A percentile compares a stretch with the other conserved stretches of the same genome.
These are phyloP conservation scores for Acanthamoeba comandoni DNA, from an alignment of 208 protist species.

Conservation along the genomic window DNA sequence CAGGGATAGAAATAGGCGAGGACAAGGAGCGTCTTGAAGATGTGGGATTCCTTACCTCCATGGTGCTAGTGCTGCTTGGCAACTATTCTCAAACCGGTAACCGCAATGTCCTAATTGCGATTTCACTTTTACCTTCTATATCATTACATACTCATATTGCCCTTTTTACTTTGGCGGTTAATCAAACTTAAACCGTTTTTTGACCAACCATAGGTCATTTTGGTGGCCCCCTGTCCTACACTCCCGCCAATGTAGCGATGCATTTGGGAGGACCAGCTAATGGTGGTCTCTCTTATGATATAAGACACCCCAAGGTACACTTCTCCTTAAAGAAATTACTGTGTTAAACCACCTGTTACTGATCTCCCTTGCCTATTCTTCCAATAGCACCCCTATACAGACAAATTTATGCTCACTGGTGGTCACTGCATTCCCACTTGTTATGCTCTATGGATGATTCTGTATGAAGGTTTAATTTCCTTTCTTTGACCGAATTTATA, in stretches of 20 bases:
- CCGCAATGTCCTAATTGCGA: not conserved
- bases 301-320: conserved; percentile 47
- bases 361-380: not conserved
- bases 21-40: conserved; percentile 32
- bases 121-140: too few relatives aligned
- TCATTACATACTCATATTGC: too few relatives aligned
- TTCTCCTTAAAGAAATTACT: not conserved
- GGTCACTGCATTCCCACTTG: conserved; percentile 77
- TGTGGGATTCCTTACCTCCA: conserved; percentile 70
- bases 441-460: conserved; percentile 75
- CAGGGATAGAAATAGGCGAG: conserved; percentile 8
- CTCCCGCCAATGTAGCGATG: conserved; percentile 67
- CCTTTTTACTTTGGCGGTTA: too few relatives aligned
- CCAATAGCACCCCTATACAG: conserved; percentile 47
- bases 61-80: conserved; percentile 67
- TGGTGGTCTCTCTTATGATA: conserved; percentile 70
- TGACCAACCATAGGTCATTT: conserved; percentile 47
- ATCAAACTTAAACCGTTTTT: conserved; percentile 6
- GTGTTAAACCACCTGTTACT: not conserved
- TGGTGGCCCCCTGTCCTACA: conserved; percentile 72
- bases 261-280: conserved; percentile 55
- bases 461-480: conserved; percentile 50
- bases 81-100: conserved; percentile 76
- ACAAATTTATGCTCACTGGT: conserved; percentile 75
- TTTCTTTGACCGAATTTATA: not conserved